phyloP scores from a whole-genome alignment of 495 filamentous ascomycete species.

The Rhypophila decipiens region DNA sequence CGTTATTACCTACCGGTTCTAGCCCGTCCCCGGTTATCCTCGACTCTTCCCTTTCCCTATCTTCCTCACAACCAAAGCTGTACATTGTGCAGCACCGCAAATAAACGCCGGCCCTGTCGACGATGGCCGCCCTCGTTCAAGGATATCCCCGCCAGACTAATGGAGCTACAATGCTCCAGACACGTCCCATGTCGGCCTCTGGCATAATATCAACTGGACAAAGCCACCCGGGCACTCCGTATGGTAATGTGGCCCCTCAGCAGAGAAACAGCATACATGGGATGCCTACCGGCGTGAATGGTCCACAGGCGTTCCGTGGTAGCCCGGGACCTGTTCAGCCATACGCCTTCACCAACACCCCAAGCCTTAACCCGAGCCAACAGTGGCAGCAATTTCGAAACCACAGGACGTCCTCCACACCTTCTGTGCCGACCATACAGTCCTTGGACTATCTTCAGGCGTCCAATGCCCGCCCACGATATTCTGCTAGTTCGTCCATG shows the following conservation, averaged over 20 bases:
- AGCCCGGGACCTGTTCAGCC: slow-evolving; percentile 67
- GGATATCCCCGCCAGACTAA: slow-evolving; percentile 76
- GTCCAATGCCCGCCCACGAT: slow-evolving; percentile 44
- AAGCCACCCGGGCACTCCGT: slow-evolving; percentile 50
- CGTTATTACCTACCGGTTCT: neutral
- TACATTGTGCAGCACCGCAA: neutral
- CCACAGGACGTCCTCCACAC: slow-evolving; percentile 62
- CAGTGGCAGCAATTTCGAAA: slow-evolving; percentile 62
- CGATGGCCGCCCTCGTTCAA: slow-evolving; percentile 89
- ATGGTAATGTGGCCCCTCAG: slow-evolving; percentile 45
- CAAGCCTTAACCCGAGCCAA: slow-evolving; percentile 52
- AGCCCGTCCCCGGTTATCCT: too few species aligned
- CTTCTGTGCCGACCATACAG: slow-evolving; percentile 51
- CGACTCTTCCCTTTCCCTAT: slow-evolving; percentile 9
- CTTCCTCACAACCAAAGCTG: slow-evolving; percentile 7
- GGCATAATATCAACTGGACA: slow-evolving; percentile 54
- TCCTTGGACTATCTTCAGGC: slow-evolving; percentile 37
- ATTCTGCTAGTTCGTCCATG: slow-evolving; percentile 56
- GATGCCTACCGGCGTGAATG: slow-evolving; percentile 38
- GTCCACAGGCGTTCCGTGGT: slow-evolving; percentile 60
- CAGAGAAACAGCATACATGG: slow-evolving; percentile 60
- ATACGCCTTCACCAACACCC: slow-evolving; percentile 78
- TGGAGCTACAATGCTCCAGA: slow-evolving; percentile 76
- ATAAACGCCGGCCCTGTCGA: slow-evolving; percentile 14
- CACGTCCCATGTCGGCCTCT: slow-evolving; percentile 65